These are phyloP conservation scores for Cutaneotrichosporon sp. DNA, from an alignment of 1,284 basidiomycete genomes.

Conservation along the genomic window DNA sequence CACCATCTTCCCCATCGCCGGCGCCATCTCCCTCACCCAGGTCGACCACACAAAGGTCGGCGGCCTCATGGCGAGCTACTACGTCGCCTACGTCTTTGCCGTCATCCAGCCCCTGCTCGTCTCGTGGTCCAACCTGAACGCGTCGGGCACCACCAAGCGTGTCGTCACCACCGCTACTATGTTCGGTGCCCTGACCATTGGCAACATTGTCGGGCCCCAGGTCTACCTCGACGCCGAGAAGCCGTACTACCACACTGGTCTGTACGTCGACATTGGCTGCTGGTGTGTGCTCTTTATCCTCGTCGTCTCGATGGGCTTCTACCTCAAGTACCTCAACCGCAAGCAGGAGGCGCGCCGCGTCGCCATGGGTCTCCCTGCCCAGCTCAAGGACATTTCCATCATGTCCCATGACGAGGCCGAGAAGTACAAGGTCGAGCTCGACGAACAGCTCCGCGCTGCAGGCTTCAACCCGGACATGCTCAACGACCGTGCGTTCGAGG, in stretches of 20 bases:
- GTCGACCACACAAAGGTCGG: slow-evolving; percentile 24
- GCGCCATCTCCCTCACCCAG: slow-evolving; percentile 34
- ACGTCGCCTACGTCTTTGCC: slow-evolving; percentile 35
- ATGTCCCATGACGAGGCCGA: slow-evolving; percentile 29
- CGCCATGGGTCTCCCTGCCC: slow-evolving; percentile 36
- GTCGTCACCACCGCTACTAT: slow-evolving; percentile 35
- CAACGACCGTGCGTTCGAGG: slow-evolving; percentile 24
- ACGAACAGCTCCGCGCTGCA: slow-evolving; percentile 11
- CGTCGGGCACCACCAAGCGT: slow-evolving; percentile 42
- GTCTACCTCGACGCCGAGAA: slow-evolving; percentile 35
- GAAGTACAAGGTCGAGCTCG: slow-evolving; percentile 27
- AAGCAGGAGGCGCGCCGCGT: slow-evolving; percentile 34
- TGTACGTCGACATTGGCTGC: slow-evolving; percentile 41
- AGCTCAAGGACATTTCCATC: slow-evolving; percentile 41
- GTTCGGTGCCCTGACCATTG: slow-evolving; percentile 30
- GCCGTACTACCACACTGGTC: slow-evolving; percentile 36
- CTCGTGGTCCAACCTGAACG: slow-evolving; percentile 41
- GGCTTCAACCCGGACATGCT: slow-evolving; percentile 17
- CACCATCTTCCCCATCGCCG: slow-evolving; percentile 37
- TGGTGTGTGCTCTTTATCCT: slow-evolving; percentile 33
- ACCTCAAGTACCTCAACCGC: slow-evolving; percentile 37
- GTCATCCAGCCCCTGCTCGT: slow-evolving; percentile 36
- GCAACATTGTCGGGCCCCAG: slow-evolving; percentile 36
- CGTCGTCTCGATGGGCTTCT: slow-evolving; percentile 36
- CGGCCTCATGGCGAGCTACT: slow-evolving; percentile 38